These are phyloP conservation scores for Arachis monticola DNA, from an alignment of 331 rosid genomes.

Conservation along the genomic window DNA sequence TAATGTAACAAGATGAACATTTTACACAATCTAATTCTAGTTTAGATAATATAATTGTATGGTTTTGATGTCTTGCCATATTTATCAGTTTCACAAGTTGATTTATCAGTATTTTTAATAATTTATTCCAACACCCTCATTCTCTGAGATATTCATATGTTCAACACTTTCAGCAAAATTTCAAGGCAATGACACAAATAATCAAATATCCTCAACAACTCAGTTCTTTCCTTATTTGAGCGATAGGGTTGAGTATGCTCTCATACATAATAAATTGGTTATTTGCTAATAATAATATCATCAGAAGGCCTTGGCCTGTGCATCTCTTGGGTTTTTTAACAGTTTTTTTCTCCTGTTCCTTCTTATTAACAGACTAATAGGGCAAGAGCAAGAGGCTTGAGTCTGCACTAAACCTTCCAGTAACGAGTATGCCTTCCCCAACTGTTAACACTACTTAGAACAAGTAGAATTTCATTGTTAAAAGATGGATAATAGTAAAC, in stretches of 20 bases:
- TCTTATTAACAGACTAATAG: not conserved
- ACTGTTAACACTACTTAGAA: conserved; percentile 25
- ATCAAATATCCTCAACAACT: not conserved
- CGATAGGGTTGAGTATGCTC: conserved; percentile 7
- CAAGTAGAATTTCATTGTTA: conserved; percentile 24
- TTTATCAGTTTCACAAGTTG: conserved; percentile 12
- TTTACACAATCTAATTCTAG: conserved; percentile 16
- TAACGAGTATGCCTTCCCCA: not conserved
- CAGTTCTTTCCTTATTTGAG: not conserved
- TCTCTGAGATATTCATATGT: conserved; percentile 6
- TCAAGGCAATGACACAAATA: not conserved
- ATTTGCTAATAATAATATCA: conserved; percentile 3
- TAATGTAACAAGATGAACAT: conserved; percentile 10
- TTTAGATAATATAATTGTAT: conserved; percentile 12
- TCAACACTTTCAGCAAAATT: conserved; percentile 18
- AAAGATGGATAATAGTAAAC: conserved; percentile 43
- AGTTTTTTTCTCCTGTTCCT: not conserved
- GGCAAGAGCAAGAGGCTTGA: conserved; percentile 4
- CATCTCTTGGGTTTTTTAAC: not conserved
- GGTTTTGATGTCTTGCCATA: conserved; percentile 21
- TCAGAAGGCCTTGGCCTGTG: not conserved
- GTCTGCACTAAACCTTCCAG: not conserved
- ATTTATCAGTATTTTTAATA: conserved; percentile 1
- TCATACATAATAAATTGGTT: not conserved
- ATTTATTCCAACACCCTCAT: not conserved